These are phyloP conservation scores for Paecilomyces fulvus DNA, from an alignment of 2,329 filamentous ascomycete genomes.

Conservation along the genomic window DNA sequence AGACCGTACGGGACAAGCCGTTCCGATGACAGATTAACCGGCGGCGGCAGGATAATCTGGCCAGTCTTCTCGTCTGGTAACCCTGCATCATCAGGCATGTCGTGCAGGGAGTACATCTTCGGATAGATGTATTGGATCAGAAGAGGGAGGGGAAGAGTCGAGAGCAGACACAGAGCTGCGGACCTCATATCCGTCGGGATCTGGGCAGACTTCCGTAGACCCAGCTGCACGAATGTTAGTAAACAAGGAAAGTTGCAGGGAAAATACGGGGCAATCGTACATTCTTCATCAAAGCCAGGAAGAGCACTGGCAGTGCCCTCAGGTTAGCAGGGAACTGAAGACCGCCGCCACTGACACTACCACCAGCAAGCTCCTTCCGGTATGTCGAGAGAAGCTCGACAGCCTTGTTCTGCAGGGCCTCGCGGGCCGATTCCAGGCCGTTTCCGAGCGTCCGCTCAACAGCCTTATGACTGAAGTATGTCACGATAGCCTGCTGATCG, in stretches of 20 bases:
- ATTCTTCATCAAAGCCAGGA: constrained; percentile 93
- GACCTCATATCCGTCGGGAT: constrained; percentile 91
- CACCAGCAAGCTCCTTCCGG: constrained; percentile 90
- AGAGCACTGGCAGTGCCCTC: constrained; percentile 77
- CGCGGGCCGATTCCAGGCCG: constrained; percentile 81
- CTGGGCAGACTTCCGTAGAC: constrained; percentile 82
- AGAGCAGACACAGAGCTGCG: constrained; percentile 86
- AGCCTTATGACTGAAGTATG: constrained; percentile 95
- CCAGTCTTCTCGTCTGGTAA: constrained; percentile 77
- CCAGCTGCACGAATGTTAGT: constrained; percentile 42
- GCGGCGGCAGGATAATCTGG: constrained; percentile 78
- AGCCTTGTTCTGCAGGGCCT: constrained; percentile 83
- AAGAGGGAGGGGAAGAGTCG: constrained; percentile 80
- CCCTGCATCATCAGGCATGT: constrained; percentile 93
- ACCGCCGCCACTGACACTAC: constrained; percentile 85
- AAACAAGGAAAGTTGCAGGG: constrained; percentile 3
- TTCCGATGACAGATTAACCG: constrained; percentile 79
- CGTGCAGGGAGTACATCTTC: constrained; percentile 75
- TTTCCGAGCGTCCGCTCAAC: constrained; percentile 81
- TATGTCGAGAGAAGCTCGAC: constrained; percentile 91
- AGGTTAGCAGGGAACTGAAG: constrained; percentile 92
- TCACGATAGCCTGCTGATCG: constrained; percentile 85
- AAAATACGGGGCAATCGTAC: constrained; percentile 43
- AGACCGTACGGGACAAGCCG: constrained; percentile 80
- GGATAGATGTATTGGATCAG: constrained; percentile 91